Base-by-base conservation (phyloP, 1,284 basidiomycete genomes). In the Exobasidium cylindrosporum region DNA sequence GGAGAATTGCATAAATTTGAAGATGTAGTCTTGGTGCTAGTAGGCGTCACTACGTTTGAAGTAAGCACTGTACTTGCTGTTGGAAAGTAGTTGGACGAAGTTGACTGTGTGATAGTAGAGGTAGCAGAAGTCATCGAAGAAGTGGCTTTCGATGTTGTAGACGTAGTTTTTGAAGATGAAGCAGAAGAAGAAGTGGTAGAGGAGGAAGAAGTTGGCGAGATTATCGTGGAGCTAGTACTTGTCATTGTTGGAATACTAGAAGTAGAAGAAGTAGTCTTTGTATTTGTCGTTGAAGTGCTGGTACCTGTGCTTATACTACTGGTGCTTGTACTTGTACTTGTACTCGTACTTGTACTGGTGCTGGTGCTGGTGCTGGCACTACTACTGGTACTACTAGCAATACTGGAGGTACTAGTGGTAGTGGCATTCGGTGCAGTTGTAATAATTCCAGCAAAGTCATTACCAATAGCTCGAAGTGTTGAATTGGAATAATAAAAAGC, bases 401-500 rank as follows among this genome's bases (percentile, higher is more conserved):
- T 40, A 40, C 10, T 7, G 10, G 17, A 17, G 17, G 35, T 17
- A 17, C 10, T 40, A 17, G 35, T 40, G 7, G 35, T 40, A 17
- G 35, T 40, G 35, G 35, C 7, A 40, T 7, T 40, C 10, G 17
- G 10, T 10, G 35, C 35, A 17, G 35, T 7, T 7, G 35, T 7
- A 7, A 17, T 40, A 17, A 40, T 40, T 40, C 35, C 35, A 10
- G 47, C 47, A 50, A 21, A 50, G 5, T 28, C 26, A 4, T 50
- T 24, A 4, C 47, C 47, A 3, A 50, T 23, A 4, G 21, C 14
- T 28, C 69, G 45, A 23, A 73, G 52, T 31, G 57, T 57, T n/a
- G 69, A 67, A 47, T 65, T n/a, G 26, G 7, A 3, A 29, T 21
- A 43, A 66, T 76, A 78, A 61, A 74, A 69, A 45, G 66, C 70